Base-by-base conservation (phyloP, 164 flowering plant species). In the Magnolia changhungtana region DNA sequence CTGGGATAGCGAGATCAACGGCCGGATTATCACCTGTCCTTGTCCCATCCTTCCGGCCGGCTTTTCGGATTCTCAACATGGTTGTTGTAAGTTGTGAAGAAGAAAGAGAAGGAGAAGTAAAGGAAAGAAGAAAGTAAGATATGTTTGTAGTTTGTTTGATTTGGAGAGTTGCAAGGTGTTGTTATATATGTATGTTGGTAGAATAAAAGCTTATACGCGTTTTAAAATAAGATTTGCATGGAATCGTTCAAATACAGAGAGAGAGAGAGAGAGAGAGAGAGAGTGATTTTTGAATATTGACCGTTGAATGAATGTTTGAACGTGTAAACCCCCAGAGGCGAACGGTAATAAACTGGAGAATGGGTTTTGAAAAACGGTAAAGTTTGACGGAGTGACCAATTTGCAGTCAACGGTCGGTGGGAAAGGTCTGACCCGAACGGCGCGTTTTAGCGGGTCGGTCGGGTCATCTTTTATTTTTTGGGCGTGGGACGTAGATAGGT, bases 1-100 rank as follows among this genome's bases (percentile, higher is more conserved):
- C 72, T 4, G 98, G 98, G 21, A 88, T 83, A 1, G 77, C 71
- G 1, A 89, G 50, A 79, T 87, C 90, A 67, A 80, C 19, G 13
- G 68, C 73, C 2, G 61, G 71, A 13, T 23, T 14, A 1, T 67
- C 74, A 4, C 50, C 20, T 8, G 20, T 3, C 49, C 71, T 7
- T 14, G 50, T 50, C 20, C 3, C n/a, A 66, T 77, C 76, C 7
- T 16, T 37, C 11, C 87, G 77, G 24, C 80, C 75, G 16, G 84
- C 86, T 72, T 75, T 83, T 50, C 80, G 67, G 67, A 76, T 83
- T 75, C 86, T 84, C 89, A 90, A 89, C 3, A 87, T 78, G 1
- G 84, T 1, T 27, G 11, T 11, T 24, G 71, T 11, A 31, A 68
- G 50, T 4, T 14, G 8, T 6, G 9, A 31, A 31, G 19, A 31